These are phyloP conservation scores for Prunus persica DNA, from an alignment of 306 rosid genomes.

Conservation along the genomic window Prunus_persica_NCBIv2 NC_034014.1:30180001-30180500, in stretches of 20 bases:
- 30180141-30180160: constrained; percentile 26
- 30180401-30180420: not conserved
- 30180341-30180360: not conserved
- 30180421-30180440: not conserved
- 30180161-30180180: constrained; percentile 11
- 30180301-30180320: not conserved
- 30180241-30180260: not conserved
- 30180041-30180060: constrained; percentile 42
- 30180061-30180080: constrained; percentile 48
- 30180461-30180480: not conserved
- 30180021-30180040: constrained; percentile 55
- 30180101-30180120: constrained; percentile 37
- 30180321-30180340: not conserved
- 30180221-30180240: not conserved
- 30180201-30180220: not conserved
- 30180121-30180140: constrained; percentile 32
- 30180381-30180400: not conserved
- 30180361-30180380: not conserved
- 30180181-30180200: not conserved
- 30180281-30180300: not conserved
- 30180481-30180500: not conserved
- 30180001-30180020: constrained; percentile 50
- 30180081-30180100: constrained; percentile 36
- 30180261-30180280: no score
- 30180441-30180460: not conserved